Conservation (phyloP, 768 basidiomycete genomes). For the Suillus luteus region DNA sequence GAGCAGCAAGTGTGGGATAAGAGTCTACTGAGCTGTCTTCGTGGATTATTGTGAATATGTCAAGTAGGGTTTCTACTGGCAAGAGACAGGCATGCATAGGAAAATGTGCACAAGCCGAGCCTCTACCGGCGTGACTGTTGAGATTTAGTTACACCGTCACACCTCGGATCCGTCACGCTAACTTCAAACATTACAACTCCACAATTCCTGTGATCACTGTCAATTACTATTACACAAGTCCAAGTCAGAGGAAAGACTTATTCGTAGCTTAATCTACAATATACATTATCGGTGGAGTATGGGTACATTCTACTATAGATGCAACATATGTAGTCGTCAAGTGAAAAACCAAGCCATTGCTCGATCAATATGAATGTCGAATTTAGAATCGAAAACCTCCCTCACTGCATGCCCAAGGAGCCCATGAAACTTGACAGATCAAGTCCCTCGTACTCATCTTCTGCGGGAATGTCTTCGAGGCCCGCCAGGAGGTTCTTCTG, state of each 20-base stretch:
- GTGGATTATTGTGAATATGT: background rate
- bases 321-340: constrained; percentile 32
- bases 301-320: constrained; percentile 37
- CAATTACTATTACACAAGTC: background rate
- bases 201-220: background rate
- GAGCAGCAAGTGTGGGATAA: background rate
- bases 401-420: constrained; percentile 60
- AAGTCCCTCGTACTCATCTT: constrained; percentile 89
- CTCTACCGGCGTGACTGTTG: no score
- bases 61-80: background rate
- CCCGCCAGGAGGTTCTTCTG: constrained; percentile 89
- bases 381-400: constrained; percentile 13
- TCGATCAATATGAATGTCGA: constrained; percentile 21
- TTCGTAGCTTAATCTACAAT: constrained; percentile 27
- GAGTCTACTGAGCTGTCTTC: background rate
- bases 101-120: no score
- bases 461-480: constrained; percentile 87
- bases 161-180: background rate
- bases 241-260: background rate
- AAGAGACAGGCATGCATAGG: background rate
- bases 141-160: background rate
- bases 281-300: constrained; percentile 36
- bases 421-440: constrained; percentile 89
- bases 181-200: background rate
- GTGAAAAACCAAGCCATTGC: constrained; percentile 17